Percentiles rank a stretch among this genome's conserved stretches.
phyloP scores from a whole-genome alignment of 2,329 filamentous ascomycete species.

The Xylaria sp. region DNA sequence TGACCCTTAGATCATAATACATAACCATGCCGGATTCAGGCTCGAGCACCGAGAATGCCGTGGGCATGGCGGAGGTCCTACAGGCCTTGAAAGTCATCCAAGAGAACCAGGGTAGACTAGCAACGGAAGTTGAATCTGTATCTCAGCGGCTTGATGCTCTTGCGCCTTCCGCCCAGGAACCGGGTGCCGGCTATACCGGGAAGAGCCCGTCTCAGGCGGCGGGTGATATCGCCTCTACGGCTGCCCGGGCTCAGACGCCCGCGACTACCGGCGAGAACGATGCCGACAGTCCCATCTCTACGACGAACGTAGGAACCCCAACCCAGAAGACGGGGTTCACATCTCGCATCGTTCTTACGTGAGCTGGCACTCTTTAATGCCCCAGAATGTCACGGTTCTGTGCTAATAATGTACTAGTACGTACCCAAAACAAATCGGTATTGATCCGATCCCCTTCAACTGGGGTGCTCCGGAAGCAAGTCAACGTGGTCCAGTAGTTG shows the following conservation, averaged over 20 bases:
- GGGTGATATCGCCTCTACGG: conserved; percentile 7
- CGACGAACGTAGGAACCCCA: conserved; percentile 27
- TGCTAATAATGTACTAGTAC: conserved; percentile 53
- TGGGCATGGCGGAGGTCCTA: conserved; percentile 34
- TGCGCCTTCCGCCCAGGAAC: conserved; percentile 23
- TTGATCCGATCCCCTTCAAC: conserved; percentile 84
- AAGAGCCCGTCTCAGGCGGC: conserved; percentile 23
- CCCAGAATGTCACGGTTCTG: not conserved
- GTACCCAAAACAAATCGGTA: conserved; percentile 91
- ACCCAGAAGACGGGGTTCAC: conserved; percentile 50
- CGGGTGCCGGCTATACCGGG: conserved; percentile 23
- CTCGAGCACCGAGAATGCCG: conserved; percentile 22
- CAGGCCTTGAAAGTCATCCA: conserved; percentile 35
- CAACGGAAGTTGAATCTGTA: conserved; percentile 33
- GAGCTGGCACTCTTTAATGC: conserved; percentile 21
- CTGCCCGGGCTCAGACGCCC: conserved; percentile 16
- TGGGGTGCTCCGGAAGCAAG: conserved; percentile 82
- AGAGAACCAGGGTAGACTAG: conserved; percentile 34
- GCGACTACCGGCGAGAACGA: conserved; percentile 24
- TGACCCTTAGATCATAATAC: conserved; percentile 6
- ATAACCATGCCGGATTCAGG: conserved; percentile 33
- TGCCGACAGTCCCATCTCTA: conserved; percentile 26
- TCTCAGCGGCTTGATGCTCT: conserved; percentile 36
- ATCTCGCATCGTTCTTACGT: conserved; percentile 61
- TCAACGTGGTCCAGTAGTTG: conserved; percentile 83